Conservation (phyloP, 805 yeast genomes). For the Hanseniaspora pseudoguilliermondii region DNA sequence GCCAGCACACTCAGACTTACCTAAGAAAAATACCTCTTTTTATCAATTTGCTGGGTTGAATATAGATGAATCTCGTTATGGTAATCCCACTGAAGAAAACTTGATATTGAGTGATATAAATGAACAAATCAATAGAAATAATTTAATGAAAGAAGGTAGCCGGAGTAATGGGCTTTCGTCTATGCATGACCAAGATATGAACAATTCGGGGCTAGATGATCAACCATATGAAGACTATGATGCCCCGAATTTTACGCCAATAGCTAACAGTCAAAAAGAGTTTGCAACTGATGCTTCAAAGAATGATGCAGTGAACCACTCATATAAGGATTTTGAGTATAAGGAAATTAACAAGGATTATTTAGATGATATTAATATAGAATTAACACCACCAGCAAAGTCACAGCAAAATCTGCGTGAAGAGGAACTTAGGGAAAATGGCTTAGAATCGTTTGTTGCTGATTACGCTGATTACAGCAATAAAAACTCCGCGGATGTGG, state of each 20-base stretch:
- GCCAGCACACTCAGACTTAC: neutral
- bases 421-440: constrained; percentile 77
- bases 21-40: neutral
- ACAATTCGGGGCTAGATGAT: constrained; percentile 12
- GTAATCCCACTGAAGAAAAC: constrained; percentile 9
- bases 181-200: neutral
- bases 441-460: constrained; percentile 26
- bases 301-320: neutral
- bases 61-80: constrained; percentile 6
- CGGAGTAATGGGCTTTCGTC: neutral
- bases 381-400: constrained; percentile 17
- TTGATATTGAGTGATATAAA: constrained; percentile 6
- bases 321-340: neutral
- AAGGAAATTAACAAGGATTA: neutral
- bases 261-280: neutral
- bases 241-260: neutral
- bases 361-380: constrained; percentile 3
- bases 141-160: neutral
- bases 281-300: neutral
- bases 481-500: neutral
- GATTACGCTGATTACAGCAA: constrained; percentile 22
- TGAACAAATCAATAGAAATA: neutral
- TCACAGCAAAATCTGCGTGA: constrained; percentile 43
- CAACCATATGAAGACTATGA: constrained; percentile 14
- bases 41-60: constrained; percentile 2